These are phyloP conservation scores for Globisporangium uncinulatum DNA, from an alignment of 352 stramenopile genomes.

Conservation along the genomic window DNA sequence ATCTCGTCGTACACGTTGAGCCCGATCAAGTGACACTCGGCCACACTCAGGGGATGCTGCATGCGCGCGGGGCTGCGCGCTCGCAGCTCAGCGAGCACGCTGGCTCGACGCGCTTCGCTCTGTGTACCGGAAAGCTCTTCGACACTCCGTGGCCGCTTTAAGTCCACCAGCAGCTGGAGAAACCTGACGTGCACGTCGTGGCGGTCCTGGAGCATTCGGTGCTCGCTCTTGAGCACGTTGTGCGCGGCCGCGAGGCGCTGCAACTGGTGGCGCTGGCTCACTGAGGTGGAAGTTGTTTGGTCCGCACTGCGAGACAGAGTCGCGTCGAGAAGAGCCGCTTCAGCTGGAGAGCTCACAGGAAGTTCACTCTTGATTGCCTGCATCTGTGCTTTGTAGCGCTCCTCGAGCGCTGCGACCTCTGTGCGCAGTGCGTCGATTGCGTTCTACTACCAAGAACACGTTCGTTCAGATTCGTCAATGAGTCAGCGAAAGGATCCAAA, in stretches of 20 bases:
- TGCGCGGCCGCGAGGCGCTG: conserved; percentile 18
- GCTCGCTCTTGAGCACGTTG: conserved; percentile 17
- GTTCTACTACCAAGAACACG: conserved; percentile 11
- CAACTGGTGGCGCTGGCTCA: conserved; percentile 2
- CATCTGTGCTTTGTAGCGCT: conserved; percentile 20
- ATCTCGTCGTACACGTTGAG: conserved; percentile 24
- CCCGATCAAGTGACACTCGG: conserved; percentile 27
- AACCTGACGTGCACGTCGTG: conserved; percentile 19
- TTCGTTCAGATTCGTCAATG: neutral
- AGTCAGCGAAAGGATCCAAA: neutral
- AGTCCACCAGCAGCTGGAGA: conserved; percentile 19
- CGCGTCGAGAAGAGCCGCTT: neutral
- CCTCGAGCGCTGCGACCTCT: conserved; percentile 23
- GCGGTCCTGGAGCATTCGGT: conserved; percentile 14
- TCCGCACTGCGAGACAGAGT: neutral
- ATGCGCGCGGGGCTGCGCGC: conserved; percentile 12
- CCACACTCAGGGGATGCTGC: conserved; percentile 17
- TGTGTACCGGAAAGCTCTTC: conserved; percentile 3
- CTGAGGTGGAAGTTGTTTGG: neutral
- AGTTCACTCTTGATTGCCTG: conserved; percentile 5
- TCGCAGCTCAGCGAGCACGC: conserved; percentile 3
- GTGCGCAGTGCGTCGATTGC: conserved; percentile 18
- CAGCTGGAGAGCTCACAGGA: neutral
- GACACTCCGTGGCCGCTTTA: conserved; percentile 1
- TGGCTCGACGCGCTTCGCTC: conserved; percentile 5